These are phyloP conservation scores for Cercospora brassicicola DNA, from an alignment of 2,329 filamentous ascomycete genomes.

Conservation along the genomic window DNA sequence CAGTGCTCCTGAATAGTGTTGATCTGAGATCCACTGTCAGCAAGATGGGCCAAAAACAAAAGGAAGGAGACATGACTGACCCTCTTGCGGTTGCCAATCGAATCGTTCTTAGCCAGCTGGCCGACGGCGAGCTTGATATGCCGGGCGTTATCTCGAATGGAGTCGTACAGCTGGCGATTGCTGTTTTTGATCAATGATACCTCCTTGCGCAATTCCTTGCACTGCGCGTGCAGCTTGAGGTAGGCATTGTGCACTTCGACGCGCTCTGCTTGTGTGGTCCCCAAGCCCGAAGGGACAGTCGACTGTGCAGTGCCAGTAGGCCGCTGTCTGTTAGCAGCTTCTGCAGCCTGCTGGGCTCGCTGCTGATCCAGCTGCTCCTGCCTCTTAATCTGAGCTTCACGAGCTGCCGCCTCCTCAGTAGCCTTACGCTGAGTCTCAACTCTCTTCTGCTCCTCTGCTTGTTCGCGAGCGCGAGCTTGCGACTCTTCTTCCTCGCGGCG, in stretches of 20 bases:
- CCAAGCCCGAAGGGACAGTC: constrained; percentile 8
- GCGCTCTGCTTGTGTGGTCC: constrained; percentile 12
- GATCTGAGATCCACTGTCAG: constrained; percentile 10
- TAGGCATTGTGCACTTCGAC: constrained; percentile 20
- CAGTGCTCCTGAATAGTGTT: constrained; percentile 12
- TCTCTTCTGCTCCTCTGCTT: constrained; percentile 6
- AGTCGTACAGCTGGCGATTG: constrained; percentile 37
- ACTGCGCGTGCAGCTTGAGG: constrained; percentile 41
- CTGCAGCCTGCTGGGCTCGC: constrained; percentile 1
- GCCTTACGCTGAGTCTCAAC: not conserved
- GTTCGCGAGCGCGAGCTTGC: constrained; percentile 4
- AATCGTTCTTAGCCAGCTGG: constrained; percentile 17
- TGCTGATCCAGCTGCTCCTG: constrained; percentile 9
- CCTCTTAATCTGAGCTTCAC: constrained; percentile 8
- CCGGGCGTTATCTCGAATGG: constrained; percentile 55
- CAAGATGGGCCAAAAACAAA: not conserved
- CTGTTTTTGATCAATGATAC: constrained; percentile 53
- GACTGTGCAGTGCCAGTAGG: not conserved
- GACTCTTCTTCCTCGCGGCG: constrained; percentile 11
- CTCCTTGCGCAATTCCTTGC: constrained; percentile 62
- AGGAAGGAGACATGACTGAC: constrained; percentile 2
- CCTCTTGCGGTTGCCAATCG: constrained; percentile 12
- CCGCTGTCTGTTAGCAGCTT: constrained; percentile 4
- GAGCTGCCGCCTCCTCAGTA: constrained; percentile 16
- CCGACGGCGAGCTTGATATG: constrained; percentile 61